Conservation (phyloP, 164 flowering plant species). For the Sedum album region DNA sequence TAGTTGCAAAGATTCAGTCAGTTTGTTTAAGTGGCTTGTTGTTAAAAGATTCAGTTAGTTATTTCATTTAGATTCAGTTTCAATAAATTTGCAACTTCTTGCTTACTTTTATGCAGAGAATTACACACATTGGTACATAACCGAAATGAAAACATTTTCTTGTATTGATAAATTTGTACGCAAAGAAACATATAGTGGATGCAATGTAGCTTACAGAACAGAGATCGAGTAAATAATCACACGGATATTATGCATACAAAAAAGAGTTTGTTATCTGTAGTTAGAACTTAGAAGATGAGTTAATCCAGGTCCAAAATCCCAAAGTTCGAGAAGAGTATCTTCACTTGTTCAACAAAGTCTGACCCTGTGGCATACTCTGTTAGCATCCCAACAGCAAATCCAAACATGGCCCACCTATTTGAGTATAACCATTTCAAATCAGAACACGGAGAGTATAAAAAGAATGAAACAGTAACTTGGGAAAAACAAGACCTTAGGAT, state of each 20-base stretch:
- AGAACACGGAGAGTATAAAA: neutral
- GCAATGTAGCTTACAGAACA: neutral
- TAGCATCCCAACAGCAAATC: slow-evolving; percentile 91
- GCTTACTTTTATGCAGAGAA: neutral
- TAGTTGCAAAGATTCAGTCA: too few species aligned
- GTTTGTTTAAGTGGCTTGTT: too few species aligned
- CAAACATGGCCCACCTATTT: slow-evolving; percentile 98
- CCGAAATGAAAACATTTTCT: neutral
- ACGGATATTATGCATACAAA: slow-evolving; percentile 9
- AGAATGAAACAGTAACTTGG: too few species aligned
- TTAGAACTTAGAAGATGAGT: slow-evolving; percentile 14
- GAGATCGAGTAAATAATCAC: neutral
- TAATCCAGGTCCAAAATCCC: slow-evolving; percentile 86
- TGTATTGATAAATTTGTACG: neutral
- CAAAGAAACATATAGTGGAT: neutral
- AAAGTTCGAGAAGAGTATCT: slow-evolving; percentile 91
- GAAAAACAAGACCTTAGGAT: too few species aligned
- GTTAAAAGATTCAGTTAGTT: too few species aligned
- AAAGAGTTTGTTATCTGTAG: neutral
- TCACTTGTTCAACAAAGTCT: slow-evolving; percentile 82
- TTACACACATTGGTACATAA: too few species aligned
- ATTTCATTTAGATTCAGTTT: too few species aligned
- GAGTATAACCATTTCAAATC: slow-evolving; percentile 2
- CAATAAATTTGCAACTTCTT: too few species aligned
- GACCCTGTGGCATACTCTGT: slow-evolving; percentile 98